A percentile compares a stretch with the other conserved stretches of the same genome.
These are phyloP conservation scores for Calonectria pseudoturangicola DNA, from an alignment of 2,329 filamentous ascomycete genomes.

Conservation along the genomic window DNA sequence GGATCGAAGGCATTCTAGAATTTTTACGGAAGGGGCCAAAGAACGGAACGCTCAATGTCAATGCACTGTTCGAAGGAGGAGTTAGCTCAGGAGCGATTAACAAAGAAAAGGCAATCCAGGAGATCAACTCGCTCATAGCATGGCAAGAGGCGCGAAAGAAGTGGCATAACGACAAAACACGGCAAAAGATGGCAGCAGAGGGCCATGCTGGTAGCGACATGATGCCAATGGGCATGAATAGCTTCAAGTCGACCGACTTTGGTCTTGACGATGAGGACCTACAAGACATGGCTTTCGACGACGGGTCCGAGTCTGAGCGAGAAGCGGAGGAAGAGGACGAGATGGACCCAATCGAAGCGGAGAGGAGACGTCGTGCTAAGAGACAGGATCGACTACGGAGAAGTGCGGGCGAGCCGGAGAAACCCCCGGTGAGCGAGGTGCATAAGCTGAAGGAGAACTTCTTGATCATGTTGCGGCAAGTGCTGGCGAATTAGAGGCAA, in stretches of 20 bases:
- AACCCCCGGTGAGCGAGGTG: conserved; percentile 86
- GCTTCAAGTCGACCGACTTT: conserved; percentile 89
- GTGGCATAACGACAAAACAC: conserved; percentile 98
- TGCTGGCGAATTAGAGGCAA: conserved; percentile 81
- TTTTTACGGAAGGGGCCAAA: conserved; percentile 91
- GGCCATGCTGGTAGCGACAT: conserved; percentile 68
- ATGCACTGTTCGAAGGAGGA: conserved; percentile 90
- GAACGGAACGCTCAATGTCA: conserved; percentile 93
- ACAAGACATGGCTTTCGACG: conserved; percentile 88
- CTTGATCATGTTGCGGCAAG: conserved; percentile 85
- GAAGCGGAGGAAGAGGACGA: conserved; percentile 86
- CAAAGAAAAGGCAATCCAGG: conserved; percentile 81
- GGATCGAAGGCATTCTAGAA: conserved; percentile 96
- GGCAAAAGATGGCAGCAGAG: conserved; percentile 98
- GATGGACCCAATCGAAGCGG: conserved; percentile 89
- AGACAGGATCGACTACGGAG: conserved; percentile 87
- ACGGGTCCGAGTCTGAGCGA: conserved; percentile 78
- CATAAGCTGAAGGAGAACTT: conserved; percentile 88
- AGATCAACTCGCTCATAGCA: conserved; percentile 89
- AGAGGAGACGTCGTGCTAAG: conserved; percentile 85
- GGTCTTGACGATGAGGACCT: conserved; percentile 91
- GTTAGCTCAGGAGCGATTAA: conserved; percentile 81
- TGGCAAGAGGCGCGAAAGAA: conserved; percentile 98
- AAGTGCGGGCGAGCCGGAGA: conserved; percentile 87
- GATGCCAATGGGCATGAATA: conserved; percentile 70